Evolutionary conservation across 805 yeast genomes (phyloP), one percentile per base, ranked within the genome.

Genomic region (Debaryomyces hansenii): DNA sequence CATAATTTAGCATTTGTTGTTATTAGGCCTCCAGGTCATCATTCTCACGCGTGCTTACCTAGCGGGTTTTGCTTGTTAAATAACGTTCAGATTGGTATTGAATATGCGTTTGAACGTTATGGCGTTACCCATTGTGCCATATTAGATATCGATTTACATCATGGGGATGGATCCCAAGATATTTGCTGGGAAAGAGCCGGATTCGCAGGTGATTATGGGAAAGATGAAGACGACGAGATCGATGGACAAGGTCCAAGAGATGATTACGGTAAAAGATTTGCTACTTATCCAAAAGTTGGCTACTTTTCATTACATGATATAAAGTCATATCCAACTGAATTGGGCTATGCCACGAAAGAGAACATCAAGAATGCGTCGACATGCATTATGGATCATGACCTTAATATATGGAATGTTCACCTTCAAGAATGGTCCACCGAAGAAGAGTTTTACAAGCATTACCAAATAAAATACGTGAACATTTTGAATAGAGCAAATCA

Each of bases 91-190:
- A 80, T 89, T 29, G 89, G 86, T 2, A 81, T 86, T 20, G 91
- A 87, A 57, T 88, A 88, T 58, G 95, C 95, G 0, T 76, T 72
- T 44, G 78, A 70, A 37, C 62, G 70, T 6, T 79, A 85, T 55
- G 81, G 74, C 1, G 82, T 88, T 2, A 84, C 92, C 0, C 96
- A 88, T 66, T 90, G 90, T 14, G 90, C 85, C 0, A 85, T 88
- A 15, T 65, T 88, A 27, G 96, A 88, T 62, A 84, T 89, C 51
- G 96, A 88, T 62, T 71, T 88, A 36, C 96, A 88, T 59, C 96
- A 88, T 59, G 96, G 96, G 14, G 96, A 88, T 64, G 96, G 96
- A 11, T 79, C 88, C 5, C 96, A 89, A 56, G 95, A 88, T 62
- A 84, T 88, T 21, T 83, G 91, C 56, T 88, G 91, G 90, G 84